A percentile compares a stretch with the other conserved stretches of the same genome.
Conservation (phyloP, 176 grass and related monocot species). For the Musa itinerans region DNA sequence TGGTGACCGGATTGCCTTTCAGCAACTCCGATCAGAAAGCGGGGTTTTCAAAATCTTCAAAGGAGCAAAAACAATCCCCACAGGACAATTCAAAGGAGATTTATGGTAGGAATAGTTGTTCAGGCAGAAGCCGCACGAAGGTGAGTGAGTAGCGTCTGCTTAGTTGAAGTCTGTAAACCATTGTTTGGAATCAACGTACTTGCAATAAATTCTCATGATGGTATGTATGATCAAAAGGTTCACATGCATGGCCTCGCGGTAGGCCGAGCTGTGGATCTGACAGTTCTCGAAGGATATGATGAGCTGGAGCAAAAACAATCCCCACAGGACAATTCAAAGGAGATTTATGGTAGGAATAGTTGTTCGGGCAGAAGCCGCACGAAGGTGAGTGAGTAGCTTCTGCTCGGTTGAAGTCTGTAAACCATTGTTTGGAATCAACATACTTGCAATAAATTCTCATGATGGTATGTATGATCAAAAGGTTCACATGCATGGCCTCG, state of each 20-base stretch:
- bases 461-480: not conserved
- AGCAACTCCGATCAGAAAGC: not conserved
- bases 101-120: not conserved
- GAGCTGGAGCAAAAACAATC: conserved; percentile 11
- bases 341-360: not conserved
- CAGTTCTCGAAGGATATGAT: not conserved
- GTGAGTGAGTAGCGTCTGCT: not conserved
- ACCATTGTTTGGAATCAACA: not conserved
- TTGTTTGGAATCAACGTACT: not conserved
- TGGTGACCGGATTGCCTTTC: not conserved
- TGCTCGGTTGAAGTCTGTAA: not conserved
- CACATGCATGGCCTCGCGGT: conserved; percentile 21
- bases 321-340: not conserved
- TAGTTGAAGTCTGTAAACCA: not conserved
- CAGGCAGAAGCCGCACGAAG: conserved; percentile 12
- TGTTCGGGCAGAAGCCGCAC: conserved; percentile 9
- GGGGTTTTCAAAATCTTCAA: conserved; percentile 2
- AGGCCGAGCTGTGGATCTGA: conserved; percentile 21
- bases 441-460: not conserved
- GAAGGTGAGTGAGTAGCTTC: not conserved
- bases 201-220: not conserved
- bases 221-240: not conserved
- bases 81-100: conserved; percentile 2
- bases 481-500: conserved; percentile 21
- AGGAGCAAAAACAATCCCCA: conserved; percentile 2